phyloP scores from a whole-genome alignment of 495 filamentous ascomycete genomes.

The Physcia stellaris region DNA sequence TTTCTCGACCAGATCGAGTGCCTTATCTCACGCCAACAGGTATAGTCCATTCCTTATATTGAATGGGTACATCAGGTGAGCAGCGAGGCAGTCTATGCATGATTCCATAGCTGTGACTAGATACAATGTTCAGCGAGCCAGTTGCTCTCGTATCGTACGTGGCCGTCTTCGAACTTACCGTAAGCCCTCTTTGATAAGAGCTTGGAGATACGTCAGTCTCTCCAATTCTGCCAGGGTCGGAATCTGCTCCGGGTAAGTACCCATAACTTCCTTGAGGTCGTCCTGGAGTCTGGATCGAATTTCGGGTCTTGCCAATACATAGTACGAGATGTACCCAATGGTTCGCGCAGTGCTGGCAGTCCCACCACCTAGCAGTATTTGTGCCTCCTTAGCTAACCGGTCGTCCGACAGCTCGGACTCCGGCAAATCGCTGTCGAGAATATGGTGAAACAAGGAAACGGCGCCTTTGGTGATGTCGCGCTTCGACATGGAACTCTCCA shows the following conservation, averaged over 20 bases:
- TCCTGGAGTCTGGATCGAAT: conserved; percentile 6
- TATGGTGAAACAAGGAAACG: conserved; percentile 15
- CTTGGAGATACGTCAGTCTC: conserved; percentile 19
- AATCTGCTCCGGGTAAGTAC: conserved; percentile 9
- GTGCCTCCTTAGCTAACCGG: conserved; percentile 17
- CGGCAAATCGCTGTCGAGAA: conserved; percentile 18
- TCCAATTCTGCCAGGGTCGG: conserved; percentile 21
- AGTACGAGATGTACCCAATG: conserved; percentile 16
- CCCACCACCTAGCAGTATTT: conserved; percentile 16
- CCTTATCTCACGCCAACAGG: not conserved
- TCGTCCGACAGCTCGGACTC: conserved; percentile 16
- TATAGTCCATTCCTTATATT: conserved; percentile 5
- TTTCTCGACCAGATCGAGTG: not conserved
- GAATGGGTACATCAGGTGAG: conserved; percentile 1
- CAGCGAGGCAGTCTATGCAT: conserved; percentile 8
- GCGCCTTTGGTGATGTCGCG: not conserved
- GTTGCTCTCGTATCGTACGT: not conserved
- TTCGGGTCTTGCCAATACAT: conserved; percentile 15
- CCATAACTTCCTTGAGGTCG: conserved; percentile 14
- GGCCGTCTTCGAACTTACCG: conserved; percentile 8
- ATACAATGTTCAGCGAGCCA: not conserved
- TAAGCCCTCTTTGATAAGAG: conserved; percentile 25
- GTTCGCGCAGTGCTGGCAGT: conserved; percentile 17
- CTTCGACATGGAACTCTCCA: not conserved
- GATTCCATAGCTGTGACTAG: conserved; percentile 7